A percentile compares a stretch with the other conserved stretches of the same genome.
phyloP scores from a whole-genome alignment of 345 rosid genomes.

The Zanthoxylum bungeanum region DNA sequence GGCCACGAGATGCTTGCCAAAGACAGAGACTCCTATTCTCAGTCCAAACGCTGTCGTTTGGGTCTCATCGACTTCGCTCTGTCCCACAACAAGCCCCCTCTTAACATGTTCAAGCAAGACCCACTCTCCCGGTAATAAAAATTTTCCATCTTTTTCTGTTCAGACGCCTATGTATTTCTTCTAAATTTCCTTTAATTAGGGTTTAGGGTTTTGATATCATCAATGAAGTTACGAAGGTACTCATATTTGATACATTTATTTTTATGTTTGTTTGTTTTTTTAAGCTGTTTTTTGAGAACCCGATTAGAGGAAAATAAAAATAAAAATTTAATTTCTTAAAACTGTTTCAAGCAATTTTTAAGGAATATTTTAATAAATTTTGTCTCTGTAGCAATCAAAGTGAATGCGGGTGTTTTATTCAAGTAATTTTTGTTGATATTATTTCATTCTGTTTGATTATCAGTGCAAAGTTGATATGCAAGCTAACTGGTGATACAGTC shows the following conservation, averaged over 20 bases:
- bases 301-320: neutral
- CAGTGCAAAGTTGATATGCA: conserved; percentile 83
- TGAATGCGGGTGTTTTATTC: neutral
- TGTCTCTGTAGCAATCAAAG: neutral
- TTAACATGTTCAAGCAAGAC: conserved; percentile 80
- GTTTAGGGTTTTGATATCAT: neutral
- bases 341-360: neutral
- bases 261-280: too few species aligned
- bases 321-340: neutral
- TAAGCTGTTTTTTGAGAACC: neutral
- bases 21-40: conserved; percentile 64
- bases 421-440: neutral
- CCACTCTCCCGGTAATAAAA: conserved; percentile 54
- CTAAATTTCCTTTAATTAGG: neutral
- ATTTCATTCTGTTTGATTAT: conserved; percentile 14
- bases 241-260: too few species aligned
- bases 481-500: conserved; percentile 78
- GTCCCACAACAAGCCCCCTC: conserved; percentile 60
- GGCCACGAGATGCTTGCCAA: conserved; percentile 71
- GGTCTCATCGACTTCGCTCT: conserved; percentile 82
- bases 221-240: too few species aligned
- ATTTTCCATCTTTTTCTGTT: neutral
- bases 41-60: conserved; percentile 76
- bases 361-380: neutral
- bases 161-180: neutral